phyloP scores from a whole-genome alignment of 1,284 basidiomycete genomes.

The Rhodotorula sp. region DNA sequence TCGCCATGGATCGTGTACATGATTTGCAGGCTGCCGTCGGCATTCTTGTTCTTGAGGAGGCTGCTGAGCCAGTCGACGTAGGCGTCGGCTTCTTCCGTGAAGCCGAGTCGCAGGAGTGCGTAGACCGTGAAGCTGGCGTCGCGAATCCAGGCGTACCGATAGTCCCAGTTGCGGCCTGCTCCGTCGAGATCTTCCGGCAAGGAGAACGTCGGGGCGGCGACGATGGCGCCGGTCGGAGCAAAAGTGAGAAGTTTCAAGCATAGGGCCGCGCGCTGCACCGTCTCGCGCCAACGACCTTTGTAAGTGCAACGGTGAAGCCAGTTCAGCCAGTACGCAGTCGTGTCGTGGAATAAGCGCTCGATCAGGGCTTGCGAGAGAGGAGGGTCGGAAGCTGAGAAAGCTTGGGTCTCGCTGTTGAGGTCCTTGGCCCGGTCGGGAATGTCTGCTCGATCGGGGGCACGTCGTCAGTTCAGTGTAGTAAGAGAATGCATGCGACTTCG shows the following conservation, averaged over 20 bases:
- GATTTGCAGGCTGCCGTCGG: conserved; percentile 81
- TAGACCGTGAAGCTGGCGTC: conserved; percentile 90
- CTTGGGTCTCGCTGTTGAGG: conserved; percentile 6
- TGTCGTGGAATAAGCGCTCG: conserved; percentile 55
- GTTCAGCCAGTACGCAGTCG: conserved; percentile 76
- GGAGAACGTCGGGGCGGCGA: conserved; percentile 89
- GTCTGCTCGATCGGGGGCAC: not conserved
- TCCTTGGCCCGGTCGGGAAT: conserved; percentile 14
- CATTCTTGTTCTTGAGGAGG: conserved; percentile 54
- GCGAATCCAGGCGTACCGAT: conserved; percentile 60
- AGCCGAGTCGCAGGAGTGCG: conserved; percentile 83
- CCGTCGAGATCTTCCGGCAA: conserved; percentile 80
- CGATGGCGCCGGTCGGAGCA: conserved; percentile 79
- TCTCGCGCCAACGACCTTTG: conserved; percentile 88
- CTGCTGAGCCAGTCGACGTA: conserved; percentile 63
- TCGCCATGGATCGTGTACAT: conserved; percentile 83
- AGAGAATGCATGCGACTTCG: not conserved
- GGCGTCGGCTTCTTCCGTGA: conserved; percentile 80
- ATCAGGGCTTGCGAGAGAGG: conserved; percentile 17
- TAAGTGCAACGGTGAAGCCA: conserved; percentile 83
- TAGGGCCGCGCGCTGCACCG: conserved; percentile 81
- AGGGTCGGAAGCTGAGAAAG: conserved; percentile 19
- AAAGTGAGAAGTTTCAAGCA: conserved; percentile 79
- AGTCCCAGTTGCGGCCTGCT: conserved; percentile 76
- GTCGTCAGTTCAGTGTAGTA: not conserved